Percentiles rank a stretch among this genome's conserved stretches.
Evolutionary conservation across 2,329 filamentous ascomycete species (phyloP).

Genomic region (Fusarium aywerte): DNA sequence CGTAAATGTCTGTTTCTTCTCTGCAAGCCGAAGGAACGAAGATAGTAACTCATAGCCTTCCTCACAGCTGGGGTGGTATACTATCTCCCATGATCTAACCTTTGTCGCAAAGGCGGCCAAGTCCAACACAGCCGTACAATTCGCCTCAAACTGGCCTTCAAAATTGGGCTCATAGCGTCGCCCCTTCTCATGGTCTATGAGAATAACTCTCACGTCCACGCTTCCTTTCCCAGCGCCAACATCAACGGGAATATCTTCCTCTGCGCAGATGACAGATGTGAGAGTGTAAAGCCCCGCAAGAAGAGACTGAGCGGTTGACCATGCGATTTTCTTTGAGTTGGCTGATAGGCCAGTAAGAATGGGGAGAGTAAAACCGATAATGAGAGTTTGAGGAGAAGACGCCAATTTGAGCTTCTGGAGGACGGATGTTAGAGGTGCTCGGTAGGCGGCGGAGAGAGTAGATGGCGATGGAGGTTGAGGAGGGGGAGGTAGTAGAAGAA

Average conservation of each 20-base stretch:
- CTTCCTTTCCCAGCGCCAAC: slow-evolving; percentile 67
- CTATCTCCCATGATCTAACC: slow-evolving; percentile 69
- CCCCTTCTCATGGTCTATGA: slow-evolving; percentile 70
- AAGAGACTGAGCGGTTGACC: slow-evolving; percentile 76
- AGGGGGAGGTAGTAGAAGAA: slow-evolving; percentile 72
- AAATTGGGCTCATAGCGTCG: slow-evolving; percentile 49
- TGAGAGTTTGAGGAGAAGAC: slow-evolving; percentile 52
- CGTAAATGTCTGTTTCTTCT: slow-evolving; percentile 58
- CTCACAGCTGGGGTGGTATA: slow-evolving; percentile 75
- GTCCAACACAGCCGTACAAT: slow-evolving; percentile 60
- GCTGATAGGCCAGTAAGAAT: slow-evolving; percentile 65
- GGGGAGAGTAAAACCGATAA: slow-evolving; percentile 70
- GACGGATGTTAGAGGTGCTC: slow-evolving; percentile 65
- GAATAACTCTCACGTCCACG: slow-evolving; percentile 79
- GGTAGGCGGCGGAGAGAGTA: slow-evolving; percentile 69
- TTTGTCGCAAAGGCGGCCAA: slow-evolving; percentile 63
- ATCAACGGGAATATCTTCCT: slow-evolving; percentile 69
- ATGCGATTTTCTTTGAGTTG: slow-evolving; percentile 61
- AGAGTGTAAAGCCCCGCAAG: slow-evolving; percentile 83
- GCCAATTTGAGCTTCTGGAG: slow-evolving; percentile 59
- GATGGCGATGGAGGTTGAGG: slow-evolving; percentile 64
- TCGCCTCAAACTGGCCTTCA: slow-evolving; percentile 54
- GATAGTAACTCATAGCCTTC: slow-evolving; percentile 68
- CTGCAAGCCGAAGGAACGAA: slow-evolving; percentile 59
- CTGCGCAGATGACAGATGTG: slow-evolving; percentile 75